Percentiles rank a stretch among this genome's conserved stretches.
Conservation (phyloP, 495 filamentous ascomycete species). For the Talaromyces thailandensis region DNA sequence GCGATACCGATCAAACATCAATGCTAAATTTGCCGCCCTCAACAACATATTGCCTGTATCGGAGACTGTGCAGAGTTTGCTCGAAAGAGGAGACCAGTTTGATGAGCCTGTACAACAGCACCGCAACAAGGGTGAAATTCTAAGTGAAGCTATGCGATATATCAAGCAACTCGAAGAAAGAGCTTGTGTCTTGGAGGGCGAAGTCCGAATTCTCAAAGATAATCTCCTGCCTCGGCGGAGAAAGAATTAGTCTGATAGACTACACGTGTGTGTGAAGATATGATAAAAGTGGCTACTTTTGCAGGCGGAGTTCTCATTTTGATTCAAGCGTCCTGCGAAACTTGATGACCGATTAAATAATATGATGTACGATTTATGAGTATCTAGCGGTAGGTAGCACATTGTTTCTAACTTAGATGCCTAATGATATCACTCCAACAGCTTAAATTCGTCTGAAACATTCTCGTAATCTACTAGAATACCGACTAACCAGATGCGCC, state of each 20-base stretch:
- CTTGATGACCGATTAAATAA: not conserved
- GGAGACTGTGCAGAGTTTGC: not conserved
- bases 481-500: constrained; percentile 27
- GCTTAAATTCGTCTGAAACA: not conserved
- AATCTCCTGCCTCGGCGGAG: constrained; percentile 1
- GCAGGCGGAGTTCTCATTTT: not conserved
- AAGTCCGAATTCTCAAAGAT: constrained; percentile 2
- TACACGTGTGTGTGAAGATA: not conserved
- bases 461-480: not conserved
- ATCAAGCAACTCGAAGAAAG: constrained; percentile 4
- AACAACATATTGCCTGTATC: not conserved
- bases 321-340: not conserved
- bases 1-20: constrained; percentile 5
- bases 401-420: not conserved
- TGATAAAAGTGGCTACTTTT: not conserved
- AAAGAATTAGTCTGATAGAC: not conserved
- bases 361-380: constrained; percentile 1
- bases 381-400: not conserved
- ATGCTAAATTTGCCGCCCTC: constrained; percentile 4
- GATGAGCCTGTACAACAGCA: constrained; percentile 2
- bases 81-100: not conserved
- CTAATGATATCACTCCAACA: not conserved
- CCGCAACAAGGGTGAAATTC: not conserved
- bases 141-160: constrained; percentile 1
- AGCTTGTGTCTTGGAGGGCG: not conserved